A percentile compares a stretch with the other conserved stretches of the same genome.
These are phyloP conservation scores for Lachancea kluyveri DNA, from an alignment of 805 yeast genomes.

Conservation along the genomic window DNA sequence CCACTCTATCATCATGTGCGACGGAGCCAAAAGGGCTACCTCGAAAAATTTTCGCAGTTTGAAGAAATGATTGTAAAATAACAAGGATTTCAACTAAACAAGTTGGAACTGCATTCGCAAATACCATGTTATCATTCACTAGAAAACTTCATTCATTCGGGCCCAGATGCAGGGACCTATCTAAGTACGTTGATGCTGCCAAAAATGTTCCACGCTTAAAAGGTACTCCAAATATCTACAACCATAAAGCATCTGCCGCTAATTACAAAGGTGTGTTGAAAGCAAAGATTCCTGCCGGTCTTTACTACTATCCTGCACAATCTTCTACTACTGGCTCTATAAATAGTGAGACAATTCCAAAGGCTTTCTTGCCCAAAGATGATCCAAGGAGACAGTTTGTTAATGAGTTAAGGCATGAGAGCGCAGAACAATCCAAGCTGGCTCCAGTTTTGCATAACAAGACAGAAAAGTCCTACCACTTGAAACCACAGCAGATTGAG, in stretches of 20 bases:
- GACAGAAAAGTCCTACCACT: constrained; percentile 42
- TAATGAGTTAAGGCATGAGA: constrained; percentile 32
- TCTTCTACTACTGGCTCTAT: constrained; percentile 48
- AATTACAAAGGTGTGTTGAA: constrained; percentile 47
- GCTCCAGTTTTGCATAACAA: constrained; percentile 34
- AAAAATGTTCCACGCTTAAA: constrained; percentile 15
- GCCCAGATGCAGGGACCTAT: constrained; percentile 8
- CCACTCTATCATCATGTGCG: no score
- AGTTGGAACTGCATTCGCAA: background rate
- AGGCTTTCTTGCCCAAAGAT: constrained; percentile 54
- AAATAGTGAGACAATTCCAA: constrained; percentile 51
- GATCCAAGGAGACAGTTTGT: constrained; percentile 49
- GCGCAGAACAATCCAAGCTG: constrained; percentile 28
- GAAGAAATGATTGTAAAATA: constrained; percentile 3
- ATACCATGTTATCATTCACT: constrained; percentile 8
- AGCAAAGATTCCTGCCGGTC: constrained; percentile 46
- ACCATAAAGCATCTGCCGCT: constrained; percentile 56
- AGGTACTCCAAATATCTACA: constrained; percentile 37
- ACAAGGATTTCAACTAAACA: constrained; percentile 1
- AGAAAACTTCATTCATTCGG: constrained; percentile 14
- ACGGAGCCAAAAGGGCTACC: no score
- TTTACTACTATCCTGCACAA: constrained; percentile 58
- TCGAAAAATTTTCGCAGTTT: no score
- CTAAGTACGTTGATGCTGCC: constrained; percentile 12
- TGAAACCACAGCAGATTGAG: constrained; percentile 50